Conservation (phyloP, 2,329 filamentous ascomycete species). For the Exophiala viscosa region DNA sequence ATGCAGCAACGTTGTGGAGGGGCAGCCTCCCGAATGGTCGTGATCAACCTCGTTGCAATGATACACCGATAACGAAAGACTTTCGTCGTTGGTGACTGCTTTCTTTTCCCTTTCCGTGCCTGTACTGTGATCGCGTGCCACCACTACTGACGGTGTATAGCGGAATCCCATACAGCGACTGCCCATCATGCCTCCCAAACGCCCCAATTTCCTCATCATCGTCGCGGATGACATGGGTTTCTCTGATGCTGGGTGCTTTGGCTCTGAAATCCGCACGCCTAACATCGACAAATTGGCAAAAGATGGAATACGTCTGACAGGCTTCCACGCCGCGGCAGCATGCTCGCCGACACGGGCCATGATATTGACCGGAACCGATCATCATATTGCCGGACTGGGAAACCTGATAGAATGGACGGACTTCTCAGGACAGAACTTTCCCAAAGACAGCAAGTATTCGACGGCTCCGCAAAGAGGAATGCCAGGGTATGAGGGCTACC, state of each 20-base stretch:
- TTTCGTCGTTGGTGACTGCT: neutral
- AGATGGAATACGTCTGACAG: conserved; percentile 57
- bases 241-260: conserved; percentile 57
- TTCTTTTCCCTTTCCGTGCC: neutral
- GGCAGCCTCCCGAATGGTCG: neutral
- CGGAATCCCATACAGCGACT: neutral
- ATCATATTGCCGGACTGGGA: conserved; percentile 49
- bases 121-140: neutral
- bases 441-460: conserved; percentile 49
- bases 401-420: conserved; percentile 56
- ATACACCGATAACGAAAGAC: neutral
- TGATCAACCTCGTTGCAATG: neutral
- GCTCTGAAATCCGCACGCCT: conserved; percentile 59
- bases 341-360: conserved; percentile 64
- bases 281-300: conserved; percentile 54
- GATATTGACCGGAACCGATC: conserved; percentile 59
- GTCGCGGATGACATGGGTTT: conserved; percentile 60
- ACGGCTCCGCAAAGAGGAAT: conserved; percentile 55
- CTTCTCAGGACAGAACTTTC: conserved; percentile 51
- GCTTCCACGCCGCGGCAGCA: conserved; percentile 63
- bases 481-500: conserved; percentile 62
- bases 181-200: conserved; percentile 36
- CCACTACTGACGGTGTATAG: neutral
- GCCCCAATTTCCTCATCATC: conserved; percentile 59
- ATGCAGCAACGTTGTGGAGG: no score